These are phyloP conservation scores for Primulina huaijiensis DNA, from an alignment of 257 asterid species.

Conservation along the genomic window DNA sequence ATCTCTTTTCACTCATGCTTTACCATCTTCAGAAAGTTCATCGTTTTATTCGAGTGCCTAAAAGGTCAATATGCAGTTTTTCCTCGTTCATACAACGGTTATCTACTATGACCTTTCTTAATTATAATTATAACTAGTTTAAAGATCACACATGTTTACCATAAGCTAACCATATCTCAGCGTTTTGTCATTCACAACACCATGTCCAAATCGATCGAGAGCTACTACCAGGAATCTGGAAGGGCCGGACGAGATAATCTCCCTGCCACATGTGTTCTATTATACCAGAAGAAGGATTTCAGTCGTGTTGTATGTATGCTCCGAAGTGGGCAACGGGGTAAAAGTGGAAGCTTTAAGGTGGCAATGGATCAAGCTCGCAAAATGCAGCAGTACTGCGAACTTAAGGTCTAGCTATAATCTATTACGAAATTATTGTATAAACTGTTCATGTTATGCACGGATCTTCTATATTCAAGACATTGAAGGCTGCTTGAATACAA, in stretches of 20 bases:
- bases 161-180: constrained; percentile 41
- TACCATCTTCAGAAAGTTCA: not conserved
- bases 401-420: constrained; percentile 45
- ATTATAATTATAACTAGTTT: not conserved
- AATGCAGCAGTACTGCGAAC: constrained; percentile 89
- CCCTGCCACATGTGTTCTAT: constrained; percentile 63
- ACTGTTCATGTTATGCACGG: not conserved
- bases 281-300: constrained; percentile 93
- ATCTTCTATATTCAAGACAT: not conserved
- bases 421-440: not conserved
- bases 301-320: constrained; percentile 93
- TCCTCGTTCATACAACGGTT: constrained; percentile 2
- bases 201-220: constrained; percentile 92
- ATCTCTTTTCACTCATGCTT: not conserved
- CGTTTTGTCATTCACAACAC: constrained; percentile 92
- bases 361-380: constrained; percentile 92
- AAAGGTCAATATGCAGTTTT: constrained; percentile 3
- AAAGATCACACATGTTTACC: constrained; percentile 6
- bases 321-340: constrained; percentile 67
- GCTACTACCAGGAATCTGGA: constrained; percentile 99
- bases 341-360: constrained; percentile 62
- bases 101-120: not conserved
- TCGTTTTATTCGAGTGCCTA: not conserved
- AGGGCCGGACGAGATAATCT: constrained; percentile 89
- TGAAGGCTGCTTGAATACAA: not conserved